Evolutionary conservation across 2,329 filamentous ascomycete species (phyloP).

Genomic region (Fusarium sulawesiense): DNA sequence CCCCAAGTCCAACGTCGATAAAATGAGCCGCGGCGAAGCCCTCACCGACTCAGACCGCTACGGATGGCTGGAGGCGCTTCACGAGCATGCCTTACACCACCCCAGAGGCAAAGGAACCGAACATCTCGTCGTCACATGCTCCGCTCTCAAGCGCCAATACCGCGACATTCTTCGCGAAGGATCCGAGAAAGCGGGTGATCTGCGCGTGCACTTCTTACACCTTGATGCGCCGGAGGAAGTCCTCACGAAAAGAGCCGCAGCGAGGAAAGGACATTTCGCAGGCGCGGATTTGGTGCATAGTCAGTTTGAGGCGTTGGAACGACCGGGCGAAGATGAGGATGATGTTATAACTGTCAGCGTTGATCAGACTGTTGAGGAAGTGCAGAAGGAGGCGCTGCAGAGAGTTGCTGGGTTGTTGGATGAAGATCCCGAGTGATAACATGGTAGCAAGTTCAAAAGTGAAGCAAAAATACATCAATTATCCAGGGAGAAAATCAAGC

Average conservation of each 20-base stretch:
- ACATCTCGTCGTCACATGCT: conserved; percentile 31
- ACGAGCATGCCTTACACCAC: conserved; percentile 18
- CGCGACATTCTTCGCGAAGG: conserved; percentile 25
- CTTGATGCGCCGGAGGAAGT: conserved; percentile 31
- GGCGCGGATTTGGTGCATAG: conserved; percentile 18
- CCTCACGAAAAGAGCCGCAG: conserved; percentile 8
- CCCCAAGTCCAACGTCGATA: conserved; percentile 27
- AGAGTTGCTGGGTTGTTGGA: conserved; percentile 13
- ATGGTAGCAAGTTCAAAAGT: too few species aligned
- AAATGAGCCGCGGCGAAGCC: conserved; percentile 28
- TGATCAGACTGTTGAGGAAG: conserved; percentile 17
- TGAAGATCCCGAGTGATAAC: neutral
- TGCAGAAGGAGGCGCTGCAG: conserved; percentile 21
- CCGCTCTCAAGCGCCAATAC: conserved; percentile 25
- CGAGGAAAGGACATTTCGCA: conserved; percentile 24
- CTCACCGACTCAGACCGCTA: conserved; percentile 23
- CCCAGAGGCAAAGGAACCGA: conserved; percentile 26
- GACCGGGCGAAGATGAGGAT: neutral
- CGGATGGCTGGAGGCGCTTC: conserved; percentile 14
- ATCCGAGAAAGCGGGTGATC: conserved; percentile 15
- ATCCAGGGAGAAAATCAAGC: neutral
- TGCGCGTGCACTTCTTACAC: conserved; percentile 26
- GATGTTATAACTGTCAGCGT: conserved; percentile 26
- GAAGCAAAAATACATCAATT: too few species aligned
- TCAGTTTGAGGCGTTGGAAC: conserved; percentile 20